Base-by-base conservation (phyloP, 208 protist species). In the Wallacemonas sp. region DNA sequence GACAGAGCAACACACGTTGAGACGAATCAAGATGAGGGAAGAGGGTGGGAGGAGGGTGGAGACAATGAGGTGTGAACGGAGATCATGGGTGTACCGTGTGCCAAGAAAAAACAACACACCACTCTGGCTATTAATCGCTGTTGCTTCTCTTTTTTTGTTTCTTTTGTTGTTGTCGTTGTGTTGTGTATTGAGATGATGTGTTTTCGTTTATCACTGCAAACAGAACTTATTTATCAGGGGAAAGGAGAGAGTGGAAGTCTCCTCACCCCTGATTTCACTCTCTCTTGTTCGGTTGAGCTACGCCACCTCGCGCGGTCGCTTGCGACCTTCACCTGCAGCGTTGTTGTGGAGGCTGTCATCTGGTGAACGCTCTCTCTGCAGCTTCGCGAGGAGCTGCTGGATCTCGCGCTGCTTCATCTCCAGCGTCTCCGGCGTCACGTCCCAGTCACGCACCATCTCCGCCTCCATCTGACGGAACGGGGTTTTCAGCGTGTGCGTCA, bases 361-460 rank as follows among this genome's bases (percentile, higher is more conserved):
- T 12, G 24, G 19, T 23, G 44, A 44, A 34, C 29, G 30, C 23
- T 12, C 47, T 46, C 29, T 57, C 57, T 43, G 62, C 5, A 94
- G 64, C 47, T 83, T 62, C 24, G 49, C 33, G 58, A 94, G 65
- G 47, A 94, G 68, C 38, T 54, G 47, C 44, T 66, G 61, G 11
- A 92, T 74, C 24, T 95, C 88, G 26, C 32, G 29, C 33, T 65
- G 62, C 61, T 92, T 95, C 73, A 87, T 80, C n/a, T 23, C 46
- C 39, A 95, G 65, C 46, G 88, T 62, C 1, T 88, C 85, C 55
- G 72, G 78, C 34, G 89, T 80, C 19, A 95, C 78, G 49, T 92
- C 81, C 84, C 85, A 92, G 34, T 91, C 85, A 14, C 77, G 71
- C 27, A 95, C 72, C 23, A 95, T 44, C 56, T 76, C 79, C 23